Evolutionary conservation across 352 stramenopile genomes (phyloP), one percentile per base, ranked within the genome.

Genomic region (Thalassiosira tumida): DNA sequence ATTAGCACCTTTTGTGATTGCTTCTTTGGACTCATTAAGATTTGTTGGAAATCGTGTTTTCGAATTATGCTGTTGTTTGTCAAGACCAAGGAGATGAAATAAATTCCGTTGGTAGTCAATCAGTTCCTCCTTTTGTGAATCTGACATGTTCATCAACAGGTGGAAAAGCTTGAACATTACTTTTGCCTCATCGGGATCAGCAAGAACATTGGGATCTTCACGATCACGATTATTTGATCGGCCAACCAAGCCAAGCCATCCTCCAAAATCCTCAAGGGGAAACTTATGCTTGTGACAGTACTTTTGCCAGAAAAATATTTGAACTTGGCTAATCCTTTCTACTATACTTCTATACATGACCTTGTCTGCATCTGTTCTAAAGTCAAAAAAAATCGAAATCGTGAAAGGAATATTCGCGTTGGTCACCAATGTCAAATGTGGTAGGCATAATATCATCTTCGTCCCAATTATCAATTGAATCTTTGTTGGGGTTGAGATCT

Each of bases 291-390:
- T 83, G 7, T 38, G 26, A 1, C 31, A 38, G 35, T 83, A 83
- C 35, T 74, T 74, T 33, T 83, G 76, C 13, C n/a, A 83, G 35
- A 83, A 83, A 31, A 64, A 83, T 29, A 73, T 4, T 38, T 83
- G 51, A 40, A 40, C 62, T 38, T 83, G 76, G 35, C n/a, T 37
- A 26, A 65, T 35, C 35, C 26, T 65, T 40, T 79, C 41, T 54
- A 31, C 59, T 31, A 31, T 17, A 17, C 43, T 17, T 54, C 17
- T 54, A 54, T 17, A 17, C 7, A 54, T 17, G 17, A 54, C 7
- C 43, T 54, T 54, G 7, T 54, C 43, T 54, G 7, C 43, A 7
- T 54, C 43, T 54, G 43, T 54, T 54, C 43, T 54, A 17, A 17
- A 17, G 43, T 54, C 43, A 54, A 54, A 54, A 17, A 54, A 54